Conservation (phyloP, 768 basidiomycete genomes). For the Boletus subcaerulescens region DNA sequence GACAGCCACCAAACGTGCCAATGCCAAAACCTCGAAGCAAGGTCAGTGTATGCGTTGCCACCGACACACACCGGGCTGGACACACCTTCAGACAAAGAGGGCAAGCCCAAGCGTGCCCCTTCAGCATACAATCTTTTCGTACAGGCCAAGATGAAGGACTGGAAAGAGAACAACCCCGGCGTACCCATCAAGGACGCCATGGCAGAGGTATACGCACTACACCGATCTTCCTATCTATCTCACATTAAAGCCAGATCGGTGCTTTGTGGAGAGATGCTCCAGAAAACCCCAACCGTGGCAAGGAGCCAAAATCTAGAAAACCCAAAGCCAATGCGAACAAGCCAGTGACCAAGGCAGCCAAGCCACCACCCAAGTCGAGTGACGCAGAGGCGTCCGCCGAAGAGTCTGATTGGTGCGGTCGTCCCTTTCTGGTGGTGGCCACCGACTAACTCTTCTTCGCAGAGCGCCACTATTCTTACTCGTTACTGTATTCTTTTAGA, state of each 20-base stretch:
- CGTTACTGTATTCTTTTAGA: slow-evolving; percentile 10
- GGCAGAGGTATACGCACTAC: slow-evolving; percentile 32
- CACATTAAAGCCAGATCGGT: slow-evolving; percentile 43
- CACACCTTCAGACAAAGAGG: slow-evolving; percentile 32
- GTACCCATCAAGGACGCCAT: slow-evolving; percentile 54
- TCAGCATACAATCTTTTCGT: slow-evolving; percentile 59
- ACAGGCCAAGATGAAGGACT: slow-evolving; percentile 53
- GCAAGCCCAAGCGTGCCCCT: slow-evolving; percentile 56
- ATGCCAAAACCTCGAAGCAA: slow-evolving; percentile 40
- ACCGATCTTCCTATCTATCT: slow-evolving; percentile 4
- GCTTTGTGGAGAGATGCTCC: slow-evolving; percentile 55
- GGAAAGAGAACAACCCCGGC: slow-evolving; percentile 51
- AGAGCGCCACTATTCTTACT: slow-evolving; percentile 7
- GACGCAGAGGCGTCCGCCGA: slow-evolving; percentile 24
- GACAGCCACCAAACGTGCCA: slow-evolving; percentile 53
- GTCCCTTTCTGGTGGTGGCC: not conserved
- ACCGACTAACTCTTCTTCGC: not conserved
- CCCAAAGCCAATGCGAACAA: slow-evolving; percentile 35
- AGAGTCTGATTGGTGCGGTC: slow-evolving; percentile 18
- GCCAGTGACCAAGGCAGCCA: not conserved
- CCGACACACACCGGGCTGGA: not conserved
- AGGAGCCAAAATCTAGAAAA: slow-evolving; percentile 46
- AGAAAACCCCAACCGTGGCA: slow-evolving; percentile 63
- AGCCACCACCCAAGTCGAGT: slow-evolving; percentile 20
- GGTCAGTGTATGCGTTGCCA: slow-evolving; percentile 25